A percentile compares a stretch with the other conserved stretches of the same genome.
Evolutionary conservation across 2,329 filamentous ascomycete genomes (phyloP).

Genomic region (Sarocladium kiliense): DNA sequence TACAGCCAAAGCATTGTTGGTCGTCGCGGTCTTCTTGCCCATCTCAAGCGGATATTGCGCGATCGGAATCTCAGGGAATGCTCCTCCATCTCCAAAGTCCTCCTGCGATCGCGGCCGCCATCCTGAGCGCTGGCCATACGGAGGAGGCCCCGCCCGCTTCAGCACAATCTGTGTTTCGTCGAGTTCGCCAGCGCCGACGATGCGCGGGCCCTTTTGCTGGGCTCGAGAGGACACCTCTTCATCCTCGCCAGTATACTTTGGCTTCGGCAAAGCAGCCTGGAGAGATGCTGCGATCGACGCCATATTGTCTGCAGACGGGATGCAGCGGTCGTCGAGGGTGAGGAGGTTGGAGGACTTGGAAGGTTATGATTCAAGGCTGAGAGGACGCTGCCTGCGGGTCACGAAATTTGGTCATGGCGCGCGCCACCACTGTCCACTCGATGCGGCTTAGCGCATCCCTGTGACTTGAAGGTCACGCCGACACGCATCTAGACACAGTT

Average conservation of each 20-base stretch:
- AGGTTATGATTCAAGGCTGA: background rate
- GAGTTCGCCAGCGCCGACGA: conserved; percentile 73
- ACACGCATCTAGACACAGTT: background rate
- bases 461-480: background rate
- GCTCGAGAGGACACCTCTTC: conserved; percentile 70
- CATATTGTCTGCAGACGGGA: conserved; percentile 37
- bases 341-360: conserved; percentile 16
- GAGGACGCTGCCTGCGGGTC: conserved; percentile 7
- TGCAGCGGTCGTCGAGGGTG: conserved; percentile 12
- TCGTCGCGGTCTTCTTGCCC: conserved; percentile 70
- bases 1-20: conserved; percentile 84
- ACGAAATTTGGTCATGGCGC: conserved; percentile 8
- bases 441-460: conserved; percentile 23
- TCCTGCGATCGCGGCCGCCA: conserved; percentile 87
- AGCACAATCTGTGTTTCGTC: conserved; percentile 83
- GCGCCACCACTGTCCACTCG: conserved; percentile 1
- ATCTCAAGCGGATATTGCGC: conserved; percentile 96
- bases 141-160: conserved; percentile 76
- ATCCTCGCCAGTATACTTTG: conserved; percentile 85
- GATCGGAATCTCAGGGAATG: conserved; percentile 88
- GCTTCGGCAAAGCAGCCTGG: conserved; percentile 76
- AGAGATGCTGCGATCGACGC: conserved; percentile 66
- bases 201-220: conserved; percentile 73
- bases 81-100: conserved; percentile 93
- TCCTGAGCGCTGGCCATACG: conserved; percentile 80